Evolutionary conservation across 2,329 filamentous ascomycete genomes (phyloP), one percentile per base, ranked within the genome.

Genomic region (Aschersonia sp.): DNA sequence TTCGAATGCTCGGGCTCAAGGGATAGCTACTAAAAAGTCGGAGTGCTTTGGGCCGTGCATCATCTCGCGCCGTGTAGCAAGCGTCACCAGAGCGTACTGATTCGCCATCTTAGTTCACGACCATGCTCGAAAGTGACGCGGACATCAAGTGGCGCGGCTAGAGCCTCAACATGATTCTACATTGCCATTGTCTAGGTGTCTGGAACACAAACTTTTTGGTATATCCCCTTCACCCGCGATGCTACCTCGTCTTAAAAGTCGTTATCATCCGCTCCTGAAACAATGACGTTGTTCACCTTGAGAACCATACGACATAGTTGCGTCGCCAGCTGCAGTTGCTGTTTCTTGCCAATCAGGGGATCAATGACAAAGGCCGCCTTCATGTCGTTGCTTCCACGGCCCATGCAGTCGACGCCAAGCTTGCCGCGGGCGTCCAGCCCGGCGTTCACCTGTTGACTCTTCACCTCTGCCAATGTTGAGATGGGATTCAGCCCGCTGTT

Each of bases 281-380:
- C 82, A 65, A 95, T 95, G 54, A 95, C 89, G 65, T 95, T 94
- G 74, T 95, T 95, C 63, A 89, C 81, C 80, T 95, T 95, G 57
- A 95, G 76, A 55, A 95, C 89, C 90, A 98, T 97, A 55, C 92
- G 82, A 73, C 92, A 97, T 56, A 98, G 73, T 72, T 98, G 92
- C 46, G 94, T 98, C 32, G 92, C 92, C 54, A 98, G 77, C 70
- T 95, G 80, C 51, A 98, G 77, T 70, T 98, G 92, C 71, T 95
- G 89, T 68, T 87, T 85, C 78, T 98, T 98, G 58, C 92, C 92
- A 63, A 98, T 98, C 61, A 98, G 72, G 47, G 92, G 94, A 63
- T 98, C 92, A 62, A 98, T 97, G 55, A 95, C 92, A 66, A 98
- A 98, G 55, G 92, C 86, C 57, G 95, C 82, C 71, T 84, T 89